These are phyloP conservation scores for Pichia sp. DNA, from an alignment of 1,139 yeast species.

Conservation along the genomic window DNA sequence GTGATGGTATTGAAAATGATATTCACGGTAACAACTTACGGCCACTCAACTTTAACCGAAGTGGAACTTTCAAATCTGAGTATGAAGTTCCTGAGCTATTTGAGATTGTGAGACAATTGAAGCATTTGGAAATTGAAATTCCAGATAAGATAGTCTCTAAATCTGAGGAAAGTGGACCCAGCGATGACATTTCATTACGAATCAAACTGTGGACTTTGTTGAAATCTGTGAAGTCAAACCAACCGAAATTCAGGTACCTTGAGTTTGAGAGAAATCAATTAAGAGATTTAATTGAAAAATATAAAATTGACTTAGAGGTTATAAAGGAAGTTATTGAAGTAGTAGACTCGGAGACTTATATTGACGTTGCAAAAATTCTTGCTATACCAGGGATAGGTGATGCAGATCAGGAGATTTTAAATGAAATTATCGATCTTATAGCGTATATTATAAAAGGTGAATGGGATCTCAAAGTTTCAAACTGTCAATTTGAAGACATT, in stretches of 20 bases:
- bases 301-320: slow-evolving; percentile 9
- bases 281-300: slow-evolving; percentile 2
- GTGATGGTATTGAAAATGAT: slow-evolving; percentile 17
- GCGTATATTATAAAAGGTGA: slow-evolving; percentile 28
- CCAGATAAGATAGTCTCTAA: slow-evolving; percentile 29
- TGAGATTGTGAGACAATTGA: slow-evolving; percentile 34
- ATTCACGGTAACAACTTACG: not conserved
- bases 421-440: slow-evolving; percentile 25
- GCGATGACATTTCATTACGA: slow-evolving; percentile 17
- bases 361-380: slow-evolving; percentile 2
- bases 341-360: not conserved
- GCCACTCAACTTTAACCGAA: slow-evolving; percentile 13
- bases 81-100: slow-evolving; percentile 26
- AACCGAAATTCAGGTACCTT: slow-evolving; percentile 13
- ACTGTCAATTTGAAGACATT: slow-evolving; percentile 32
- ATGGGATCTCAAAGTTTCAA: slow-evolving; percentile 21
- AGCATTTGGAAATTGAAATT: slow-evolving; percentile 30
- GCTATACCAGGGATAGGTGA: not conserved
- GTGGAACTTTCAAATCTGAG: slow-evolving; percentile 12
- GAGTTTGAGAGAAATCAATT: slow-evolving; percentile 15
- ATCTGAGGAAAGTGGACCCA: slow-evolving; percentile 12
- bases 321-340: not conserved
- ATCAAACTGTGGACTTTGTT: slow-evolving; percentile 20
- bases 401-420: slow-evolving; percentile 6
- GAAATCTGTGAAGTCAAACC: slow-evolving; percentile 16